Conservation (phyloP, 768 basidiomycete genomes). For the Rhodotorula graminis region DNA sequence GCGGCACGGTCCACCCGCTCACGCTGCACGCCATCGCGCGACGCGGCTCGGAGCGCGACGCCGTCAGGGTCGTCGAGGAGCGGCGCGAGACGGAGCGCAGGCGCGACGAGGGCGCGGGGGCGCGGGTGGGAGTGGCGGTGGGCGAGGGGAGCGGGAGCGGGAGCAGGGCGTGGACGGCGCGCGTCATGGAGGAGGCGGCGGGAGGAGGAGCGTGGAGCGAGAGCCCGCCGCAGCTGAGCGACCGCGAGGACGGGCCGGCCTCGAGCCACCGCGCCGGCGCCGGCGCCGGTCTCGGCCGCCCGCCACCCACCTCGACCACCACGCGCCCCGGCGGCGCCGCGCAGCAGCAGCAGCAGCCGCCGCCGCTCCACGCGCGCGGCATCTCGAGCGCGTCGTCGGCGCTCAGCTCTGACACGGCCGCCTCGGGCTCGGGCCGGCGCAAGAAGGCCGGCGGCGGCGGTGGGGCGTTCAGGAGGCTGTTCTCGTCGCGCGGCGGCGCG, state of each 20-base stretch:
- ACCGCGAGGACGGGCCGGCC: background rate
- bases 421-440: too few relatives aligned
- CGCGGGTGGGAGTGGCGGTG: too few relatives aligned
- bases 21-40: constrained; percentile 28
- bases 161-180: background rate
- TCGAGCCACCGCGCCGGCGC: background rate
- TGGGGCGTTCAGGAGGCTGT: background rate
- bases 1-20: constrained; percentile 19
- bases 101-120: background rate
- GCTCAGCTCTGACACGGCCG: background rate
- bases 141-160: background rate
- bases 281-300: background rate
- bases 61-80: constrained; percentile 24
- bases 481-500: constrained; percentile 3
- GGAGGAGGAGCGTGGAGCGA: constrained; percentile 2
- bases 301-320: background rate
- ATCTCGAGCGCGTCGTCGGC: background rate
- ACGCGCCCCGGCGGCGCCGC: too few relatives aligned
- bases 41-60: constrained; percentile 22
- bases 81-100: constrained; percentile 12
- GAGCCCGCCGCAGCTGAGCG: constrained; percentile 7
- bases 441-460: background rate
- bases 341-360: background rate
- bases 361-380: background rate
- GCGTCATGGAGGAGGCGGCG: background rate